A percentile compares a stretch with the other conserved stretches of the same genome.
phyloP scores from a whole-genome alignment of 352 stramenopile species.

The Globisporangium alternatum region DNA sequence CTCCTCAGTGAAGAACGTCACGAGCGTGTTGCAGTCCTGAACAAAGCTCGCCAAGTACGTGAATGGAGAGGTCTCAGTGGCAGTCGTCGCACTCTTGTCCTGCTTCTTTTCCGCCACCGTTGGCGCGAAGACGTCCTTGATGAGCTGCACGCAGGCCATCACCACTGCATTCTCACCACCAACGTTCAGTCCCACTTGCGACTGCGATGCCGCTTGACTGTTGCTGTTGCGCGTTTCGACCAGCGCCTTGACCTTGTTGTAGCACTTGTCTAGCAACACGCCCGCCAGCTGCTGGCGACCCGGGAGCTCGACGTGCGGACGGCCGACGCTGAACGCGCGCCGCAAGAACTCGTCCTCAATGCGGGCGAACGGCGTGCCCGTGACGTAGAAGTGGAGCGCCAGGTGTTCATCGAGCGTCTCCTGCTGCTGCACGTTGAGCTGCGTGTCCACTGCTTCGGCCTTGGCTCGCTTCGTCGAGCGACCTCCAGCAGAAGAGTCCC shows the following conservation, averaged over 20 bases:
- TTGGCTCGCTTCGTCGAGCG: neutral
- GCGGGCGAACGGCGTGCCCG: conserved; percentile 11
- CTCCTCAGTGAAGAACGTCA: conserved; percentile 15
- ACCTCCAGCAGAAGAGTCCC: neutral
- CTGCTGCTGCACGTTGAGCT: neutral
- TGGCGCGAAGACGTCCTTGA: conserved; percentile 22
- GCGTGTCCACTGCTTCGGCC: neutral
- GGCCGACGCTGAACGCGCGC: conserved; percentile 11
- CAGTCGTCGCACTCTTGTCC: neutral
- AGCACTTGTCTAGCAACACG: conserved; percentile 20
- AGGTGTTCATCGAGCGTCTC: conserved; percentile 13
- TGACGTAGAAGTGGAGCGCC: conserved; percentile 31
- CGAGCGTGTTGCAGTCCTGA: conserved; percentile 19
- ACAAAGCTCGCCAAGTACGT: conserved; percentile 14
- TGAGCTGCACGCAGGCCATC: conserved; percentile 8
- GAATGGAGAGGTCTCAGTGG: conserved; percentile 10
- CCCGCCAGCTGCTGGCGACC: conserved; percentile 12
- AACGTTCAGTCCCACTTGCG: conserved; percentile 8
- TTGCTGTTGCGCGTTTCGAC: neutral
- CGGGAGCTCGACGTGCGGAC: neutral
- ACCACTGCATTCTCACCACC: neutral
- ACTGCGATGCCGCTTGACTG: neutral
- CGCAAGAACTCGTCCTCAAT: conserved; percentile 19
- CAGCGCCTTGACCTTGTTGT: conserved; percentile 4
- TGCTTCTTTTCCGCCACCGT: neutral